Base-by-base conservation (phyloP, 306 rosid species). In the Mimosa pudica region DNA sequence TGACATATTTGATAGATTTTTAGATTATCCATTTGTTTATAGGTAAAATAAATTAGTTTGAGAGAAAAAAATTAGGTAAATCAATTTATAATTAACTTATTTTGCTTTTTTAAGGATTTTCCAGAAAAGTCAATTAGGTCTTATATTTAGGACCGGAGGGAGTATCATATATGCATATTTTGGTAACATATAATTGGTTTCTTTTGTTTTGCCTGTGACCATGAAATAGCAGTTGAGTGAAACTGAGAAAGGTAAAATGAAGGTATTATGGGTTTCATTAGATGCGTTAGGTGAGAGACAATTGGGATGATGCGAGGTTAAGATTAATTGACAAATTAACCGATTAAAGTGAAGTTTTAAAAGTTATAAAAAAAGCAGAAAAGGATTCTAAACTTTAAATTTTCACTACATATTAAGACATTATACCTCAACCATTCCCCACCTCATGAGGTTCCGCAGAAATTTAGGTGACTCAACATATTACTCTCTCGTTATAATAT, bases 311-410 rank as follows among this genome's bases (percentile, higher is more conserved):
- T 62, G n/a, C 32, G 67, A 32, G 8, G 14, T 10, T 11, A 4
- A 5, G 71, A 62, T 49, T 35, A 47, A 38, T 42, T 77, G 79
- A 57, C 65, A 82, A 66, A 46, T 65, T 65, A 77, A 73, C 76
- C 68, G 55, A 13, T 13, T 6, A 55, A 55, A 54, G 16, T 5
- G 36, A 33, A 32, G 64, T 58, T 18, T n/a, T 55, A 6, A 55
- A 55, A 20, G 1, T 20, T 7, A 0, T 41, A 75, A 3, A 35
- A 81, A 82, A n/a, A 9, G 49, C 51, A 14, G 80, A 71, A 82
- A 63, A 60, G 73, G 81, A 70, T 60, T 46, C 2, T 52, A n/a
- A 60, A 70, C 74, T 47, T 70, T 24, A 30, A 30, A 61, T 0
- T 64, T 32, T n/a, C 62, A n/a, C 11, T 13, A 20, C 70, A 64